A percentile compares a stretch with the other conserved stretches of the same genome.
These are phyloP conservation scores for Solanum piurae DNA, from an alignment of 257 asterid species.

Conservation along the genomic window DNA sequence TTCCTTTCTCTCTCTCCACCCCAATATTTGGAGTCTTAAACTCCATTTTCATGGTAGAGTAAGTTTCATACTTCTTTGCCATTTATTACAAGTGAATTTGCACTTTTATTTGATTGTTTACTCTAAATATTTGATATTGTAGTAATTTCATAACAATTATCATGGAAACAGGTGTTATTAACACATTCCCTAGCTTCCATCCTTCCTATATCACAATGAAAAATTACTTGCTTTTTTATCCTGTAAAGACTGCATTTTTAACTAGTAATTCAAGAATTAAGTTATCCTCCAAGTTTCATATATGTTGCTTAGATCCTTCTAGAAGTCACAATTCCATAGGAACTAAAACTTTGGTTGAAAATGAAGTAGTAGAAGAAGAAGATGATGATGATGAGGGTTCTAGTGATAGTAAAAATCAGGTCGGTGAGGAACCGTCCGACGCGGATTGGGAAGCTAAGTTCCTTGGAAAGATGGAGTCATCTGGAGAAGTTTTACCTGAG, in stretches of 20 bases:
- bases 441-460: constrained; percentile 69
- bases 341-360: constrained; percentile 13
- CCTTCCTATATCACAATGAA: constrained; percentile 2
- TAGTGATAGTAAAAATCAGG: not conserved
- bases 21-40: not conserved
- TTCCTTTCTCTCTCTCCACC: not conserved
- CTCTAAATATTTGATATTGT: not conserved
- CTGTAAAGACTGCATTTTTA: constrained; percentile 12
- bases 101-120: not conserved
- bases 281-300: constrained; percentile 8
- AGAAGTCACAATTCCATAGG: constrained; percentile 12
- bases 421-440: constrained; percentile 5
- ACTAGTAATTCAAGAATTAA: constrained; percentile 7
- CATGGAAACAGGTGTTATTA: constrained; percentile 41
- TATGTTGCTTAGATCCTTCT: constrained; percentile 25
- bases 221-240: constrained; percentile 4
- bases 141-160: not conserved
- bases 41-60: not conserved
- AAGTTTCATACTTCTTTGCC: not conserved
- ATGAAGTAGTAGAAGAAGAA: not conserved
- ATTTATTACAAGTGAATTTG: not conserved
- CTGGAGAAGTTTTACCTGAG: constrained; percentile 17
- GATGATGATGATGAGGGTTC: not conserved
- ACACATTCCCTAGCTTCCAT: constrained; percentile 24
- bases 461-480: constrained; percentile 42